These are phyloP conservation scores for Gamsiella multidivaricata DNA, from an alignment of 192 early-diverging fungal genomes.

Conservation along the genomic window DNA sequence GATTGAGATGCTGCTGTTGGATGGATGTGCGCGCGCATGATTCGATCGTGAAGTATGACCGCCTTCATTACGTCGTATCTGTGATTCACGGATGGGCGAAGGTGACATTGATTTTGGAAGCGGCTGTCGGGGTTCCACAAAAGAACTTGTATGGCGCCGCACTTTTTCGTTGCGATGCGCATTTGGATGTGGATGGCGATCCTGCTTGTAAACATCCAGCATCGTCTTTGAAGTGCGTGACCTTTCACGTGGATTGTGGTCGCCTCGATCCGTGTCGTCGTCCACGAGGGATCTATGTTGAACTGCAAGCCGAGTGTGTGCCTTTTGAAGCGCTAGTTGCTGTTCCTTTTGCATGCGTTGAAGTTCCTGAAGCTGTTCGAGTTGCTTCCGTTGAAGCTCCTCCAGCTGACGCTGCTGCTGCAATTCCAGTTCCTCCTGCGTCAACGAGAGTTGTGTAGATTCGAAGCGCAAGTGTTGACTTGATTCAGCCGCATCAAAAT, in stretches of 20 bases:
- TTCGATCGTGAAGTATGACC: too few species aligned
- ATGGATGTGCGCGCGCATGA: too few species aligned
- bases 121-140: too few species aligned
- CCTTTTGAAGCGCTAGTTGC: constrained; percentile 14
- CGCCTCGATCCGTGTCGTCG: not conserved
- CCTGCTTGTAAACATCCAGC: too few species aligned
- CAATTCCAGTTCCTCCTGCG: constrained; percentile 9
- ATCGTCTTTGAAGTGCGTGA: not conserved
- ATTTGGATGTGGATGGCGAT: too few species aligned
- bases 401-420: constrained; percentile 28
- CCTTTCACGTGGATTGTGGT: not conserved
- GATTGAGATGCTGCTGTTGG: too few species aligned
- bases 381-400: constrained; percentile 24
- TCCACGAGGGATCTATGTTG: not conserved
- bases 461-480: not conserved
- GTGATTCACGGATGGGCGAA: too few species aligned
- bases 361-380: constrained; percentile 21
- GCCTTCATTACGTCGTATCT: too few species aligned
- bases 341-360: constrained; percentile 21
- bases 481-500: too few species aligned
- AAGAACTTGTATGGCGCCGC: too few species aligned
- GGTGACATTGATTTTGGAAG: too few species aligned
- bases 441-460: not conserved
- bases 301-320: not conserved
- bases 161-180: too few species aligned